Evolutionary conservation across 768 basidiomycete species (phyloP), one percentile per base, ranked within the genome.

Genomic region (Hypsizygus marmoreus): DNA sequence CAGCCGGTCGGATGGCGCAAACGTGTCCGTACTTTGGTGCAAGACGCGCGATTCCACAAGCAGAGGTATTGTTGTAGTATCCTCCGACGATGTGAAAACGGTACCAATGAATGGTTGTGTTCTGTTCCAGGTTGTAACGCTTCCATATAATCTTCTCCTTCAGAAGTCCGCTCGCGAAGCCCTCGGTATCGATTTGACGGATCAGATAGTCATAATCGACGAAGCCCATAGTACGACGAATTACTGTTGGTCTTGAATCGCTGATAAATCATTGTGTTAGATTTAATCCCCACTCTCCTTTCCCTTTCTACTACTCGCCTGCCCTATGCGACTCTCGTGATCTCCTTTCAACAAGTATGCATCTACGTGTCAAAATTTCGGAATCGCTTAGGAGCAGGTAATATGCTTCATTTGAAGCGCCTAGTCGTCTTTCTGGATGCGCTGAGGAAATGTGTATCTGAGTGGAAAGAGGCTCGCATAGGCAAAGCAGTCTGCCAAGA

Each of bases 151-250:
- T 63, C 82, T 97, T 14, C 73, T 98, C 1, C 70, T 99, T 4
- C 86, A 91, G 51, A 86, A 81, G 50, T 76, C 78, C 1, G 90
- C 94, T 2, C 74, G 95, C 39, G 91, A 97, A 57, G 84, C 92
- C 0, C 74, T 97, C 0, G 88, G 88, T 2, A 94, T 99, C 47
- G 80, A 91, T 58, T 70, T 97, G 34, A 86, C 77, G 9, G 79
- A 85, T 57, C 92, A 97, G 56, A 74, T 97, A 13, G 80, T 99
- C 23, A 76, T 98, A 17, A 82, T 99, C 43, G 95, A 99, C 59
- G 95, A 99, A 70, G 95, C 95, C 0, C 95, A 99, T 65, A 97
- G 92, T 94, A 56, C 46, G 90, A n/a, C n/a, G n/a, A n/a, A 71
- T 33, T 30, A 31, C 24, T 19, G 6, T 42, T 38, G 12, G 3